Base-by-base conservation (phyloP, 2,329 filamentous ascomycete genomes). In the Taxawa tesnikishii region DNA sequence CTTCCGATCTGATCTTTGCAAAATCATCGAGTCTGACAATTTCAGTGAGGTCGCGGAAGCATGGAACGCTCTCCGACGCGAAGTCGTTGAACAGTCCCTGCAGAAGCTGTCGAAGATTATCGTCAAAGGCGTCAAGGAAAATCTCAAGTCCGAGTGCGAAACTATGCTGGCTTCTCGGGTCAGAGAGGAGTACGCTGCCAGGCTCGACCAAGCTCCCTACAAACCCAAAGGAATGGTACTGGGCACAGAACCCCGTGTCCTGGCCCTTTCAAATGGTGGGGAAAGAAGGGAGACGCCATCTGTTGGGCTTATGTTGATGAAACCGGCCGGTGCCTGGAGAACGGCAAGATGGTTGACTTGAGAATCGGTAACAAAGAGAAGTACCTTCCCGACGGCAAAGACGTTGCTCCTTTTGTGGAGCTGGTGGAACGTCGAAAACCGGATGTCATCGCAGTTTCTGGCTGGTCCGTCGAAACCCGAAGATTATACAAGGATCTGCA, bases 221-320 rank as follows among this genome's bases (percentile, higher is more conserved):
- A 94, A 94, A 56, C 87, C 90, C 4, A 87, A 88, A 57, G 87
- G 85, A 7, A 84, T 94, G 73, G 72, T 85, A 13, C 66, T 93
- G 24, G 90, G 90, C 15, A 94, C 87, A 1, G 72, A 79, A 5
- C 87, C 90, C 28, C 79, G 88, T 18, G 84, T 94, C 4, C 69
- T 98, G 29, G 75, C 87, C 4, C 59, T 98, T 14, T 88, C 87
- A 3, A 92, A 87, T 45, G 90, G 90, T 33, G 77, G 78, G 83
- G 82, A 10, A 75, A 81, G 44, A 74, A 84, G 26, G 69, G 70
- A 24, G 88, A 94, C 43, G 80, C 84, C 3, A 73, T 93, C 26
- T 81, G 76, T 57, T 96, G 85, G 83, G 79, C 84, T 2, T 96
- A 83, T 66, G 77, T 96, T 11, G 85, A 94, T 48, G 88, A 96